Evolutionary conservation across 345 rosid genomes (phyloP).

Genomic region (Dipteronia sinensis): DNA sequence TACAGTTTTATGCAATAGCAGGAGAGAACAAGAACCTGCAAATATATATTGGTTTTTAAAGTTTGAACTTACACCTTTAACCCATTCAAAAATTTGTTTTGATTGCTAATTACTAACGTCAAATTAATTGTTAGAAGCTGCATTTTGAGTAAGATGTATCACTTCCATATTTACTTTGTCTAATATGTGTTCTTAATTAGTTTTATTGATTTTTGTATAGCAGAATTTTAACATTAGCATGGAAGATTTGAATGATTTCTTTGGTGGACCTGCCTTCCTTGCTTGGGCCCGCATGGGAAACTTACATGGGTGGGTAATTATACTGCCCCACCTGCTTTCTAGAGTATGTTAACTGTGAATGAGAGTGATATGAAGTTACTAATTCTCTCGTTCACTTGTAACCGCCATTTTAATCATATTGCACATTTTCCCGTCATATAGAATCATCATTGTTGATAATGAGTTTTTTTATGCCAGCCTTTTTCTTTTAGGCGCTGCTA

Average conservation of each 20-base stretch:
- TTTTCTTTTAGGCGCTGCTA: background rate
- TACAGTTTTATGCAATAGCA: too few species aligned
- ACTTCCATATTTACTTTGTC: background rate
- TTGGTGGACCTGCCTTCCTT: conserved; percentile 97
- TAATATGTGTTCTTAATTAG: background rate
- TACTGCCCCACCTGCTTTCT: background rate
- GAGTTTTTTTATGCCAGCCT: background rate
- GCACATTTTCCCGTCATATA: background rate
- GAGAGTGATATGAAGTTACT: background rate
- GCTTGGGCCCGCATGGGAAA: conserved; percentile 99
- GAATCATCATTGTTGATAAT: background rate
- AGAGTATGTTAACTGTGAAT: background rate
- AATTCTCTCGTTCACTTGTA: background rate
- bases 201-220: conserved; percentile 25
- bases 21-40: too few species aligned
- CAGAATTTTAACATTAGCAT: conserved; percentile 73
- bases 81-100: too few species aligned
- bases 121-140: background rate
- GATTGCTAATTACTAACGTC: background rate
- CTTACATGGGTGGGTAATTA: conserved; percentile 71
- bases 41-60: too few species aligned
- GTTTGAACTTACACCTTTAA: too few species aligned
- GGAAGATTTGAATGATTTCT: conserved; percentile 75
- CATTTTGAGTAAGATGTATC: background rate
- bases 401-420: background rate